A percentile compares a stretch with the other conserved stretches of the same genome.
These are phyloP conservation scores for Trichoderma citrinoviride DNA, from an alignment of 2,329 filamentous ascomycete species.

Conservation along the genomic window DNA sequence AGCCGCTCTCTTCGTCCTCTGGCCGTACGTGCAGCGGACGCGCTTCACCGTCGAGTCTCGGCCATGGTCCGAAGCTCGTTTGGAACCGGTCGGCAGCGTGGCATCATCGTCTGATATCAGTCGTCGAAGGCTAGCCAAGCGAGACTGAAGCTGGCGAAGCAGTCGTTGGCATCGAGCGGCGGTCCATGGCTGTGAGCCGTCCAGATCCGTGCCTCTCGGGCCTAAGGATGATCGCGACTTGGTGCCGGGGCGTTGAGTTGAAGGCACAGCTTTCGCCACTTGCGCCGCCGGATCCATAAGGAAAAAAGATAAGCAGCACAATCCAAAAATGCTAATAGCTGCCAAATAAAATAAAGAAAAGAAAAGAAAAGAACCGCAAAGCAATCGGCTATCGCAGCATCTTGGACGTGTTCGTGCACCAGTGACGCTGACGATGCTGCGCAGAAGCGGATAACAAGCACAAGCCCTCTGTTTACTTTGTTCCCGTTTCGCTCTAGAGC, in stretches of 20 bases:
- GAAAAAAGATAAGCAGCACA: not conserved
- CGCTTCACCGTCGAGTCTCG: slow-evolving; percentile 28
- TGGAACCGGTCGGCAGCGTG: slow-evolving; percentile 22
- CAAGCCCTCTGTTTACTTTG: slow-evolving; percentile 33
- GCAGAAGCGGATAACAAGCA: not conserved
- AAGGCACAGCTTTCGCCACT: not conserved
- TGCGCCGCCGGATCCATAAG: slow-evolving; percentile 6
- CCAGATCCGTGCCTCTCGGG: not conserved
- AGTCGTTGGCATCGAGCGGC: slow-evolving; percentile 47
- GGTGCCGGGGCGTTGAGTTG: not conserved
- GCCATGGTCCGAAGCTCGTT: slow-evolving; percentile 25
- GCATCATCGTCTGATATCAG: slow-evolving; percentile 30
- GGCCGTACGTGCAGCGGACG: slow-evolving; percentile 34
- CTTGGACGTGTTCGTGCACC: not conserved
- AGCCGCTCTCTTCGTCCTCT: slow-evolving; percentile 23
- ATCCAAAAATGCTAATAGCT: not conserved
- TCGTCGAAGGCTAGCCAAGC: slow-evolving; percentile 41
- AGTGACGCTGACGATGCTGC: not conserved
- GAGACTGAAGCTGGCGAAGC: slow-evolving; percentile 46
- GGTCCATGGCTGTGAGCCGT: slow-evolving; percentile 43
- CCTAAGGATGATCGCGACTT: not conserved
- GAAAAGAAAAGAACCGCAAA: not conserved
- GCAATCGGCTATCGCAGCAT: not conserved
- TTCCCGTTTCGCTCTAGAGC: slow-evolving; percentile 31
- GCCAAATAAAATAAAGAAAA: not conserved